Base-by-base conservation (phyloP, 2,329 filamentous ascomycete genomes). In the Calycina marina region DNA sequence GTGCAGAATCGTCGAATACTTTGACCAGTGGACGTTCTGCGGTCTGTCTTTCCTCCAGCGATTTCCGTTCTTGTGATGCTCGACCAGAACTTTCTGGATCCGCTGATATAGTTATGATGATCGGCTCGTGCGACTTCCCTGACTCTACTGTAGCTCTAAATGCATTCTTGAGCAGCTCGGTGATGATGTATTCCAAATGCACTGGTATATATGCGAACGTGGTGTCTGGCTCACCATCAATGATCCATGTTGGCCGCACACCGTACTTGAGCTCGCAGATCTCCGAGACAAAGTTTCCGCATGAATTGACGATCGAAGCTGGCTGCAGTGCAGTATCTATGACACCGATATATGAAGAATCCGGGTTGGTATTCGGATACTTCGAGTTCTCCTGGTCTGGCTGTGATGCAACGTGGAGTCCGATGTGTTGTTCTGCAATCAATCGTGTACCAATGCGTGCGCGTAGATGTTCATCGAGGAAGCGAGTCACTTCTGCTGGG, bases 191-290 rank as follows among this genome's bases (percentile, higher is more conserved):
- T 57, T 96, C 88, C 14, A 98, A 69, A 55, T 98, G 90, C 54
- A 93, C 90, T 10, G 90, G 90, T 6, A 98, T 77, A 50, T 92
- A 90, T 13, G 88, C 85, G 51, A 98, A 93, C 0, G 75, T 77
- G n/a, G 86, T 84, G 31, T 80, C 76, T 0, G 80, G 76, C 52
- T 92, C 78, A 42, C 90, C 90, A 43, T 86, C 80, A 47, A 98
- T 78, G 28, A 77, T 60, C 48, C 93, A 67, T 2, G 67, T 69
- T 0, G 90, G 90, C 0, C 90, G 72, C 2, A 92, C 74, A 31
- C 90, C 90, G 51, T 98, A 98, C 40, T 90, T 88, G 20, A 94
- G 68, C 61, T 96, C 90, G 60, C 88, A 96, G 39, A 96, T 93
- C 50, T 96, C 90, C 24, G 82, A 83, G 0, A 98, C 90, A 40